Conservation (phyloP, 805 yeast species). For the Yarrowia sp. region DNA sequence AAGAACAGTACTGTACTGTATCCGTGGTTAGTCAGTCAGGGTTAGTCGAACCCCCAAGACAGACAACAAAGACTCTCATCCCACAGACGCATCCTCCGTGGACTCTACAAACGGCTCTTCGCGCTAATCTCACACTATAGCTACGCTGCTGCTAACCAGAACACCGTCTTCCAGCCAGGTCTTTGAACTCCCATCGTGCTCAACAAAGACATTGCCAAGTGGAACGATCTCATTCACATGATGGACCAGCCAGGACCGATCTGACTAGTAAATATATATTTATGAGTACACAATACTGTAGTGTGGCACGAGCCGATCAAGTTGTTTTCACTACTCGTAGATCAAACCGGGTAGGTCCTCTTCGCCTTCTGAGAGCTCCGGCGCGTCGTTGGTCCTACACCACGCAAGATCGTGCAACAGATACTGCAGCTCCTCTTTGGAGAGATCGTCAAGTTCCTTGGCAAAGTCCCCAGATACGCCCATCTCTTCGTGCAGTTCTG, state of each 20-base stretch:
- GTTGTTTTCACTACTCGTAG: too few relatives aligned
- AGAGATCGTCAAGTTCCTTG: neutral
- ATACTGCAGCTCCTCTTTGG: constrained; percentile 3
- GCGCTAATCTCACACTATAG: constrained; percentile 1
- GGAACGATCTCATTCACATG: constrained; percentile 34
- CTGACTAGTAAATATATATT: neutral
- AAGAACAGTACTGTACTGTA: too few relatives aligned
- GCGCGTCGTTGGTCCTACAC: too few relatives aligned
- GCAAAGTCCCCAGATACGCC: neutral
- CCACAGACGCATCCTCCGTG: constrained; percentile 1
- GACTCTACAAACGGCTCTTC: constrained; percentile 15
- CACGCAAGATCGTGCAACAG: neutral
- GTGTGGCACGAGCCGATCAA: too few relatives aligned
- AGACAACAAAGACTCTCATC: neutral
- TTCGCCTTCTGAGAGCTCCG: too few relatives aligned
- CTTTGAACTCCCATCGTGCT: constrained; percentile 18
- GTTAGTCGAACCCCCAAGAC: constrained; percentile 22
- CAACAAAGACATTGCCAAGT: constrained; percentile 24
- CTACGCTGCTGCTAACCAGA: constrained; percentile 34
- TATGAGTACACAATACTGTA: constrained; percentile 3
- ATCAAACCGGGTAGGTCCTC: too few relatives aligned
- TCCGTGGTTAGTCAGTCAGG: too few relatives aligned
- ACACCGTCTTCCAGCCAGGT: constrained; percentile 33
- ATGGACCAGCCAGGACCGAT: constrained; percentile 19
- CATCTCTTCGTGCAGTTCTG: neutral